phyloP scores from a whole-genome alignment of 2,329 filamentous ascomycete species.

The Colletotrichum falcatum region DNA sequence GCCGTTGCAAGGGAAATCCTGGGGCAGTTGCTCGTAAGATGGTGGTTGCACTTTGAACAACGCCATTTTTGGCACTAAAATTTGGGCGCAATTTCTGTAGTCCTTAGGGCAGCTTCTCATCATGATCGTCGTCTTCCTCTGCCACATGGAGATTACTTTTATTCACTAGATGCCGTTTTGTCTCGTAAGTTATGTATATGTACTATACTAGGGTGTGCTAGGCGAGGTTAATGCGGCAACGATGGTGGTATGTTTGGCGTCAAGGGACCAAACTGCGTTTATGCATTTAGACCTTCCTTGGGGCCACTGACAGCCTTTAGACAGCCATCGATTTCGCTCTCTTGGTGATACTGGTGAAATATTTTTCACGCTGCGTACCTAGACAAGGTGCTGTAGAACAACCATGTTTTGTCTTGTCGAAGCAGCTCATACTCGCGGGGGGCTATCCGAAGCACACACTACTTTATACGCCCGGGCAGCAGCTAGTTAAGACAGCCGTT shows the following conservation, averaged over 20 bases:
- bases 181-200: not conserved
- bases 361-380: too few species aligned
- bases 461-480: not conserved
- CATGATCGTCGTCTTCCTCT: not conserved
- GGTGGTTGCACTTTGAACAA: not conserved
- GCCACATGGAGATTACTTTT: not conserved
- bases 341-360: constrained; percentile 38
- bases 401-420: not conserved
- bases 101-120: not conserved
- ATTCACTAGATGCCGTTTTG: not conserved
- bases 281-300: not conserved
- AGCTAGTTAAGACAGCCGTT: constrained; percentile 6
- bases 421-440: constrained; percentile 10
- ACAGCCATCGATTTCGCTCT: constrained; percentile 19
- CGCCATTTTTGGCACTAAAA: not conserved
- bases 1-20: constrained; percentile 20
- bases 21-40: not conserved
- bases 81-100: not conserved
- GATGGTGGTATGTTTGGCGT: constrained; percentile 3
- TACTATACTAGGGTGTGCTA: too few species aligned
- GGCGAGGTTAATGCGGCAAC: constrained; percentile 17
- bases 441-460: not conserved
- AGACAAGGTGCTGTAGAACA: constrained; percentile 27
- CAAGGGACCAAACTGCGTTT: not conserved
- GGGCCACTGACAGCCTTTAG: constrained; percentile 11